These are phyloP conservation scores for Punctularia strigosozonata DNA, from an alignment of 768 basidiomycete species.

Conservation along the genomic window DNA sequence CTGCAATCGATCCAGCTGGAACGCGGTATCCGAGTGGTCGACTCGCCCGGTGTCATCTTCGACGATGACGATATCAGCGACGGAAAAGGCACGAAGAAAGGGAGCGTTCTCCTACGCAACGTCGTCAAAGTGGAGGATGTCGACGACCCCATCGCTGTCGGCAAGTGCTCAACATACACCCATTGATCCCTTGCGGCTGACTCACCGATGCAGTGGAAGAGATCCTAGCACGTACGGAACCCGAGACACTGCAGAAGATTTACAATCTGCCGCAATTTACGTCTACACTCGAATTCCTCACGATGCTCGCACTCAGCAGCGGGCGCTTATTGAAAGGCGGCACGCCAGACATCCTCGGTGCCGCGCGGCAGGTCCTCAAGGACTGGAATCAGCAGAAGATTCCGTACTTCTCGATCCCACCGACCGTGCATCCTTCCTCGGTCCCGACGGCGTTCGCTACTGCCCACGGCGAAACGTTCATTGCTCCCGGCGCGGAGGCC, in stretches of 20 bases:
- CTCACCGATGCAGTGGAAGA: conserved; percentile 56
- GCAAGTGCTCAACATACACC: conserved; percentile 28
- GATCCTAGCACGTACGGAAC: conserved; percentile 64
- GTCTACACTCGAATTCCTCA: conserved; percentile 73
- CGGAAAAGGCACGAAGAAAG: conserved; percentile 29
- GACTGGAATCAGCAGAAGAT: conserved; percentile 99
- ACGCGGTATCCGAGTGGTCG: conserved; percentile 83
- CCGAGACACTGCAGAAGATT: conserved; percentile 63
- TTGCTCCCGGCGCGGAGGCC: conserved; percentile 66
- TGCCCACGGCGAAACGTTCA: conserved; percentile 22
- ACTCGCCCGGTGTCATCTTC: conserved; percentile 97
- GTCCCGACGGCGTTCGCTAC: conserved; percentile 38
- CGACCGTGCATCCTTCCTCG: conserved; percentile 64
- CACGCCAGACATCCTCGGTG: conserved; percentile 74
- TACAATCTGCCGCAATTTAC: conserved; percentile 74
- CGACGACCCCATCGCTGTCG: conserved; percentile 81
- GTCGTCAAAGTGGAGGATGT: conserved; percentile 87
- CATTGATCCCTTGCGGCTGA: not conserved
- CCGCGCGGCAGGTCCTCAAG: conserved; percentile 70
- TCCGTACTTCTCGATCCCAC: conserved; percentile 76
- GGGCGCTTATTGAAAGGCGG: conserved; percentile 89
- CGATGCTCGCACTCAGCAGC: conserved; percentile 74
- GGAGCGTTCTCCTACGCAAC: conserved; percentile 69
- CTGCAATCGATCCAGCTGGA: conserved; percentile 88
- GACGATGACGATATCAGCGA: conserved; percentile 57